These are phyloP conservation scores for Neurospora sublineolata DNA, from an alignment of 495 filamentous ascomycete species.

Conservation along the genomic window DNA sequence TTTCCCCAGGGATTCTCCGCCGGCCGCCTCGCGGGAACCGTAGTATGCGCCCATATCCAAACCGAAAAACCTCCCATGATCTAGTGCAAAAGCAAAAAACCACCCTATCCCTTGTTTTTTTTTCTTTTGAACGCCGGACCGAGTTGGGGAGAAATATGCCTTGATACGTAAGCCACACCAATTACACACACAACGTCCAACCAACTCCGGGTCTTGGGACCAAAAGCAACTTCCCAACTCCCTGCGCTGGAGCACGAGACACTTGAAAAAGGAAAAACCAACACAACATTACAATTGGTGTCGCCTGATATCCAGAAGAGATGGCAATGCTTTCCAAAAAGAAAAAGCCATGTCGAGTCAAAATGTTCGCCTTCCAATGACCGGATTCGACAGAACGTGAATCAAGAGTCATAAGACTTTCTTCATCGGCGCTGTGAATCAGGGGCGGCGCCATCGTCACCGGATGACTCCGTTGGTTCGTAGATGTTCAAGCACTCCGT, in stretches of 20 bases:
- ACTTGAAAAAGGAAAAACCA: conserved; percentile 1
- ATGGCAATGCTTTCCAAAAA: not conserved
- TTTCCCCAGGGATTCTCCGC: not conserved
- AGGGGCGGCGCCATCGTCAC: conserved; percentile 9
- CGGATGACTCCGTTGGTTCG: conserved; percentile 26
- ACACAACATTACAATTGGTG: not conserved
- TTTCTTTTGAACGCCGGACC: conserved; percentile 1
- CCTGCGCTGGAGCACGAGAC: conserved; percentile 6
- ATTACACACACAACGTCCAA: not conserved
- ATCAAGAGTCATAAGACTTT: not conserved
- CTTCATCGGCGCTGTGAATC: conserved; percentile 3
- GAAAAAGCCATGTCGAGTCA: not conserved
- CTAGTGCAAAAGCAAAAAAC: not conserved
- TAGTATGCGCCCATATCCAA: not conserved
- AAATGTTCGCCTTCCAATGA: not conserved
- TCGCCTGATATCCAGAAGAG: not conserved
- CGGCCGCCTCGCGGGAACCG: not conserved
- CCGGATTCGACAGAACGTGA: not conserved
- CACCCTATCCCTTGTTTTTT: not conserved
- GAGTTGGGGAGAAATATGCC: not conserved
- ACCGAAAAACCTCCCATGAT: not conserved
- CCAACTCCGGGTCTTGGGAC: conserved; percentile 2
- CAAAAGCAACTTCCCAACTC: conserved; percentile 6
- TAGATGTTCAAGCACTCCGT: conserved; percentile 54
- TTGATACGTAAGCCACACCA: not conserved